phyloP scores from a whole-genome alignment of 805 yeast genomes.

The Torulaspora franciscae region DNA sequence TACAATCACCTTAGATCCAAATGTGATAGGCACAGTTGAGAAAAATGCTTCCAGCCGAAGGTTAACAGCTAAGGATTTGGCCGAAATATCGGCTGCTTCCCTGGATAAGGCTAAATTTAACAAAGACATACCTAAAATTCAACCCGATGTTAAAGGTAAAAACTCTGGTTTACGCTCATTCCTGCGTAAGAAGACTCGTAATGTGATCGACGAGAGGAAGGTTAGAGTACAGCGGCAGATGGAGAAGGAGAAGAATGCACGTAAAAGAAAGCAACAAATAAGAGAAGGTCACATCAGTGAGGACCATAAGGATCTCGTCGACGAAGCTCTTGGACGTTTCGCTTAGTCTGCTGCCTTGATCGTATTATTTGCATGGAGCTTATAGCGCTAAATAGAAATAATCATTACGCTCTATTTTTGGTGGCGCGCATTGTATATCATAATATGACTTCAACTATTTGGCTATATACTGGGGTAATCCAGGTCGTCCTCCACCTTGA shows the following conservation, averaged over 20 bases:
- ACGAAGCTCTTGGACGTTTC: conserved; percentile 41
- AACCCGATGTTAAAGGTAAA: conserved; percentile 69
- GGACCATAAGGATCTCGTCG: conserved; percentile 42
- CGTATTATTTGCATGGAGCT: neutral
- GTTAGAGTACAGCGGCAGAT: conserved; percentile 69
- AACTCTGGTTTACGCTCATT: conserved; percentile 79
- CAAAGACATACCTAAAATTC: conserved; percentile 51
- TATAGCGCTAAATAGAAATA: neutral
- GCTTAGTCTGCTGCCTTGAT: conserved; percentile 1
- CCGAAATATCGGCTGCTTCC: conserved; percentile 39
- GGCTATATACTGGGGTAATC: conserved; percentile 19
- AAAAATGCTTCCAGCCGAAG: conserved; percentile 59
- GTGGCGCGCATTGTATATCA: conserved; percentile 6
- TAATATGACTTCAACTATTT: conserved; percentile 2
- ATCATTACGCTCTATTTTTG: conserved; percentile 1
- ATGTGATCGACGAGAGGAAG: conserved; percentile 82
- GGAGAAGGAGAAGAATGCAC: conserved; percentile 64
- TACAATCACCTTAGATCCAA: conserved; percentile 87
- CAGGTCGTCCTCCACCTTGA: conserved; percentile 31
- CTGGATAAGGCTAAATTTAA: conserved; percentile 37
- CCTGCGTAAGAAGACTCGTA: conserved; percentile 75
- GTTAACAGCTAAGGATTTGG: conserved; percentile 54
- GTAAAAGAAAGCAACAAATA: conserved; percentile 47
- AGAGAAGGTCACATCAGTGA: conserved; percentile 50
- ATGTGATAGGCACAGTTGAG: conserved; percentile 78